Evolutionary conservation across 202 grass and related monocot species (phyloP).

Genomic region (Panicum virgatum): DNA sequence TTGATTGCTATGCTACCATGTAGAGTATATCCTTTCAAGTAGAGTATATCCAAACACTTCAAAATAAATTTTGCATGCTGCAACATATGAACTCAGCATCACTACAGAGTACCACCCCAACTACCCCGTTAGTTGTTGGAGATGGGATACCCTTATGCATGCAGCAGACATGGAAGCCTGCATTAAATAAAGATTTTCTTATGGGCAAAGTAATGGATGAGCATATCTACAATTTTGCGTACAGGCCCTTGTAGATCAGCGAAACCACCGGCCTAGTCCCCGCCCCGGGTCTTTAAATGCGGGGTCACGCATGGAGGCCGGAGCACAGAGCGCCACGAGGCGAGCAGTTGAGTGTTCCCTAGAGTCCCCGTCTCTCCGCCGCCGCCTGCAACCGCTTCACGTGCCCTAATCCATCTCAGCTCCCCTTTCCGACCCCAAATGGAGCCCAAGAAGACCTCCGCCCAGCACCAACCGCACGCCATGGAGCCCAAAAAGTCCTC

Average conservation of each 20-base stretch:
- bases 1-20: not conserved
- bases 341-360: constrained; percentile 46
- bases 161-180: not conserved
- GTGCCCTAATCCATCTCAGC: constrained; percentile 29
- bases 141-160: not conserved
- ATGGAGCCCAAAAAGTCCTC: constrained; percentile 56
- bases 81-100: not conserved
- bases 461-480: constrained; percentile 26
- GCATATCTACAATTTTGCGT: constrained; percentile 15
- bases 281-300: constrained; percentile 45
- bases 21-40: no score
- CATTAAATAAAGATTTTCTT: constrained; percentile 17
- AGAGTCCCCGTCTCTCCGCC: constrained; percentile 45
- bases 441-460: constrained; percentile 51
- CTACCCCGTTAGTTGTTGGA: not conserved
- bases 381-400: constrained; percentile 51
- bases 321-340: constrained; percentile 50
- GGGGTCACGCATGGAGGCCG: constrained; percentile 42
- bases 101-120: not conserved
- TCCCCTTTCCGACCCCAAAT: constrained; percentile 37
- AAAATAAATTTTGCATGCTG: not conserved
- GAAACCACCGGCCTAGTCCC: not conserved
- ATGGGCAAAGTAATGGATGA: not conserved
- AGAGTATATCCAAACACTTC: not conserved
- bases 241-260: constrained; percentile 9